phyloP scores from a whole-genome alignment of 2,329 filamentous ascomycete species.

The Cladosporium oxysporum region DNA sequence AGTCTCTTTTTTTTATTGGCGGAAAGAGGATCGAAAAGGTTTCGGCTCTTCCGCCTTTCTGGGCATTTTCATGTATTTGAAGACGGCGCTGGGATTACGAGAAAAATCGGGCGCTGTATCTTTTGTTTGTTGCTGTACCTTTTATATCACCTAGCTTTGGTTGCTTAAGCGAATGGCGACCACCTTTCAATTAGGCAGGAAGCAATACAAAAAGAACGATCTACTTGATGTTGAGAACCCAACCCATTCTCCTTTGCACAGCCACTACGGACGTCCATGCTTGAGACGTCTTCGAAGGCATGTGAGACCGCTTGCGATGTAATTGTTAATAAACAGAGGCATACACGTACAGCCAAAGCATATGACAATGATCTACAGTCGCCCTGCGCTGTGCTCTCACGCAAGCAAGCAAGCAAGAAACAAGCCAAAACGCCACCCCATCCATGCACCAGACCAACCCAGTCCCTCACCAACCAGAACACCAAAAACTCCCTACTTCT shows the following conservation, averaged over 20 bases:
- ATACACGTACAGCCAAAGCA: not conserved
- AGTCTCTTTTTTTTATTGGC: not conserved
- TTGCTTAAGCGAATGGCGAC: conserved; percentile 5
- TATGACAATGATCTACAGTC: not conserved
- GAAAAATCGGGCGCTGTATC: conserved; percentile 5
- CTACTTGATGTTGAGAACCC: not conserved
- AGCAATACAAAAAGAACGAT: conserved; percentile 8
- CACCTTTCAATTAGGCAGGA: not conserved
- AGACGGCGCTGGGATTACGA: conserved; percentile 10
- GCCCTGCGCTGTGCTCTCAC: not conserved
- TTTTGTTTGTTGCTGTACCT: conserved; percentile 15
- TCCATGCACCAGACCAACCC: not conserved
- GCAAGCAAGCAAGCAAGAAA: not conserved
- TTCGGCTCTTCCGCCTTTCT: not conserved
- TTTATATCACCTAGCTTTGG: not conserved
- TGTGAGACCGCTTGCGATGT: not conserved
- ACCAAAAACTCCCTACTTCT: not conserved
- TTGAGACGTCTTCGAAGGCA: not conserved
- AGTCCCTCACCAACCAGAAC: not conserved
- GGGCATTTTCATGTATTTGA: conserved; percentile 15
- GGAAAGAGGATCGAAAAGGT: not conserved
- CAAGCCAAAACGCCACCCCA: not conserved
- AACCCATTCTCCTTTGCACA: too few species aligned
- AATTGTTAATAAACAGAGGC: not conserved
- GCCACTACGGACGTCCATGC: not conserved